Evolutionary conservation across 768 basidiomycete genomes (phyloP).

Genomic region (Panaeolus cyanescens): DNA sequence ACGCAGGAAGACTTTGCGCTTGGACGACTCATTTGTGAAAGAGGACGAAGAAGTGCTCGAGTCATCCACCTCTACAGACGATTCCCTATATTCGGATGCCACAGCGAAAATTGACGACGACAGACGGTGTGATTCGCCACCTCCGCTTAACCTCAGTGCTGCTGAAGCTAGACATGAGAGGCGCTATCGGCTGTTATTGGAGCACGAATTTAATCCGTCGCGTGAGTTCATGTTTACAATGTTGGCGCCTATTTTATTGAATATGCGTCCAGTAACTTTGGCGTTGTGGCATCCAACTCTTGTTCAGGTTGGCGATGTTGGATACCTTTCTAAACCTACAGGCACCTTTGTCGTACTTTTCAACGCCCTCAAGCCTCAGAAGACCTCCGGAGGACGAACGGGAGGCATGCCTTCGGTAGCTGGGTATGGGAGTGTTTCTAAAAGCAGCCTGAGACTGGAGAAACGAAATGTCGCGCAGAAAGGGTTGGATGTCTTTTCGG

Average conservation of each 20-base stretch:
- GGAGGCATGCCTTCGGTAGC: slow-evolving; percentile 53
- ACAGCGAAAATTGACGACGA: slow-evolving; percentile 4
- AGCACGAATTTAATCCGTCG: slow-evolving; percentile 70
- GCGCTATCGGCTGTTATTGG: slow-evolving; percentile 65
- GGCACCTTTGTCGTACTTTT: slow-evolving; percentile 74
- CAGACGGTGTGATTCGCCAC: slow-evolving; percentile 29
- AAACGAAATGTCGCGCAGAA: slow-evolving; percentile 60
- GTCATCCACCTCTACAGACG: not conserved
- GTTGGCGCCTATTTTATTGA: not conserved
- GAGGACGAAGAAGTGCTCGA: slow-evolving; percentile 19
- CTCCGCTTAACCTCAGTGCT: slow-evolving; percentile 36
- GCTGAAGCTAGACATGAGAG: slow-evolving; percentile 58
- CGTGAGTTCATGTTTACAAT: slow-evolving; percentile 39
- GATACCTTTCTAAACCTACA: slow-evolving; percentile 68
- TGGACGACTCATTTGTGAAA: not conserved
- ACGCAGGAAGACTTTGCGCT: not conserved
- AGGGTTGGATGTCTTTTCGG: slow-evolving; percentile 55
- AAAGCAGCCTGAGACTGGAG: slow-evolving; percentile 50
- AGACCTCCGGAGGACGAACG: slow-evolving; percentile 38
- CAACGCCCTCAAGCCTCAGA: slow-evolving; percentile 61
- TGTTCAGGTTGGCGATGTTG: slow-evolving; percentile 71
- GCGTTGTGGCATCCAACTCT: slow-evolving; percentile 72
- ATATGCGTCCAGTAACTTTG: slow-evolving; percentile 46
- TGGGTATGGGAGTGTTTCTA: slow-evolving; percentile 57
- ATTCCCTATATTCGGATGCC: not conserved